Evolutionary conservation across 139 green algal genomes (phyloP), one percentile per base, ranked within the genome.

Genomic region (Dunaliella primolecta): DNA sequence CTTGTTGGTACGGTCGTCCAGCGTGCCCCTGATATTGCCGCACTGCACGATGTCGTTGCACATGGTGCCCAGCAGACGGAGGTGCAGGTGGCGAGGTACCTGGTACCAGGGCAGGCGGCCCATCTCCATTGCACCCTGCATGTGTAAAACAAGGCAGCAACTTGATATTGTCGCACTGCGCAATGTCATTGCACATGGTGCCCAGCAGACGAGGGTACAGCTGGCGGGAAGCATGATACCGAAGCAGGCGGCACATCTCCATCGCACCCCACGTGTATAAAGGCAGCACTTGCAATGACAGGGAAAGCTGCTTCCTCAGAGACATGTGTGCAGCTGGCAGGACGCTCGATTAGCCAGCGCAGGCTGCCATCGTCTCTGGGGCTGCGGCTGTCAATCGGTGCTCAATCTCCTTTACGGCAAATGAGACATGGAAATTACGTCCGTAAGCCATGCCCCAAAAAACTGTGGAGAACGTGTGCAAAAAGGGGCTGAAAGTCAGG

Each of bases 11-110:
- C 46, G 46, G 46, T 64, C 46, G 46, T 64, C 46, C 46, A 64
- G 15, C 7, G 46, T 64, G 46, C 7, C 46, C 46, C 46, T 64
- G 46, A 64, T 64, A 15, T 64, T 64, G 7, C 46, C 75, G 75
- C 75, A 80, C 75, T 80, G 75, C n/a, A 80, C 75, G 29, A 33
- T 30, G 75, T 80, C 75, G 30, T 80, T 80, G 75, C 75, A 80
- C 75, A 80, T 29, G n/a, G 75, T 21, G 75, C 75, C 75, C 27
- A 80, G 27, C 75, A 80, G 30, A 11, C 75, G 75, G 29, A 80
- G n/a, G n/a, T 38, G 7, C 2, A 80, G 75, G 75, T 23, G n/a
- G 30, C n/a, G 32, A 11, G 75, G 75, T 23, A 80, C 33, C 75
- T 80, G 32, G 75, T 80, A 80, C 75, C 75, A 80, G 27, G 75